Base-by-base conservation (phyloP, 495 filamentous ascomycete genomes). In the Hypomontagnella submonticulosa region DNA sequence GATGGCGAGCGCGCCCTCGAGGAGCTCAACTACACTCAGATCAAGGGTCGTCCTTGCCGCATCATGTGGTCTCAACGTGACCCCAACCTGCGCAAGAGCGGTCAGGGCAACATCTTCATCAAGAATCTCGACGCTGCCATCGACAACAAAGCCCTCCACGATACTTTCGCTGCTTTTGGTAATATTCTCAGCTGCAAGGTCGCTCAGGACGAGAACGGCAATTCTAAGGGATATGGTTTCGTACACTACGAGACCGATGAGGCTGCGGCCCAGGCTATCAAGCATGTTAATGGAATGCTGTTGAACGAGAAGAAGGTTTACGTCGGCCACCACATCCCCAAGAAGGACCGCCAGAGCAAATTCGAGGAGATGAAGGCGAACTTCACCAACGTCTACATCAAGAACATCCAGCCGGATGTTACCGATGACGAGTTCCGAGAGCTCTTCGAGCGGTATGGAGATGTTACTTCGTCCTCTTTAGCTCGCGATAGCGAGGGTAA, bases 1-100 rank as follows among this genome's bases (percentile, higher is more conserved):
- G 96, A 99, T 76, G 95, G 95, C 71, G 95, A 99, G 85, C 94
- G 94, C 78, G 95, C 95, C 63, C 88, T 99, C 48, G 95, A 99
- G 81, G 95, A 99, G 80, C 87, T 99, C 62, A 99, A 99, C 88
- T 99, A 99, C 84, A 99, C 96, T 61, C 83, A 97, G 67, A 98
- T 99, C 85, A 98, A 98, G 87, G 92, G 92, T 71, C 92, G 92
- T 76, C 94, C 95, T 33, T 98, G 96, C 89, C 95, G 95, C 78
- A 99, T 99, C 85, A 99, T 99, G 95, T 99, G 95, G 95, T 98
- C 96, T 60, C 95, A 99, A 85, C 95, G 95, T 80, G 95, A 99
- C 80, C 95, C 95, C 67, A 95, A 94, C 76, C 86, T 98, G 73
- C 95, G 95, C 82, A 99, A 99, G 89, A 99, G 93, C 71, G 95